Evolutionary conservation across 2,329 filamentous ascomycete genomes (phyloP), one percentile per base, ranked within the genome.

Genomic region (Fusarium bactridioides): DNA sequence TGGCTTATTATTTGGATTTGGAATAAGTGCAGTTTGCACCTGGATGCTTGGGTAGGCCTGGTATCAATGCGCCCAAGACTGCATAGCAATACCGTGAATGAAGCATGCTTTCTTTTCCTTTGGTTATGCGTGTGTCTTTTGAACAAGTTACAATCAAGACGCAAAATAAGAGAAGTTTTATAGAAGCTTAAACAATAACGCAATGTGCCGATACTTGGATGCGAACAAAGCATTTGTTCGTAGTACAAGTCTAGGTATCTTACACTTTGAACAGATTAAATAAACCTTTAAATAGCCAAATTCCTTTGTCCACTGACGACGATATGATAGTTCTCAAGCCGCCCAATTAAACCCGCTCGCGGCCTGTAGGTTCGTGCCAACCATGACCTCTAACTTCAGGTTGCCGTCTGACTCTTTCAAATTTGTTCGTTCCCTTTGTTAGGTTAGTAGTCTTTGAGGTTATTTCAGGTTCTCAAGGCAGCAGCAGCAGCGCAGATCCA

Each of bases 391-490:
- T 61, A 53, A 31, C 27, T 35, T 41, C 44, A 62, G 45, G 41
- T 56, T 41, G 64, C 54, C 48, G 37, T 48, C 53, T 70, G 53
- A 70, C 56, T 70, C 65, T 41, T 70, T 66, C 44, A 33, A 33
- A 33, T 16, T 33, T 33, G 31, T 47, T 47, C 25, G 31, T 47
- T 47, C 25, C 19, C 19, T 47, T 47, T 21, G 44, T n/a, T 10
- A 23, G n/a, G 38, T 33, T 33, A 33, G 31, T 51, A 38, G 29
- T 25, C 40, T 50, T 67, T 44, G 33, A 66, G 51, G 25, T 56
- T 45, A 61, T 65, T 69, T 33, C n/a, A 19, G 48, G 11, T 23
- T 51, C 45, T 59, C 45, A 74, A 74, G 72, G 72, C 72, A 74
- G 59, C 72, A 74, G 59, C 72, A 74, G 68, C 56, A 65, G 27